These are phyloP conservation scores for Carex myosuroides DNA, from an alignment of 176 grass and related monocot genomes.

Conservation along the genomic window DNA sequence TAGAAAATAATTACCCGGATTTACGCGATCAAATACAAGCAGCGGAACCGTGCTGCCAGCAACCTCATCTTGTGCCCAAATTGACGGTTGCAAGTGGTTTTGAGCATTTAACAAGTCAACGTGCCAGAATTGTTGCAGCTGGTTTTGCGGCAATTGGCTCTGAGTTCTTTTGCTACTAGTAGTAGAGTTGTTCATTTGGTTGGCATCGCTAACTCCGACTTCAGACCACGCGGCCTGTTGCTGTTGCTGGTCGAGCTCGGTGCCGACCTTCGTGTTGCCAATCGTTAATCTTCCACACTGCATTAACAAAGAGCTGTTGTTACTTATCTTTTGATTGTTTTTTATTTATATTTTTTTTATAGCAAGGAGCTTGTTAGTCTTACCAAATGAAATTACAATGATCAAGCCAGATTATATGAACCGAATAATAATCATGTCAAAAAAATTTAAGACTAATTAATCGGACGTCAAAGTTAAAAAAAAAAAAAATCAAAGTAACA, in stretches of 20 bases:
- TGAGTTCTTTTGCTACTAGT: background rate
- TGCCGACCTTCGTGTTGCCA: background rate
- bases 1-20: background rate
- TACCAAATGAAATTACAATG: too few species aligned
- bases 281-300: background rate
- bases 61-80: background rate
- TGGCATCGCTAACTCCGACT: background rate
- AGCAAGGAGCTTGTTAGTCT: too few species aligned
- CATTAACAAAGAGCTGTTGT: background rate
- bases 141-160: background rate
- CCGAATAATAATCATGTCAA: background rate
- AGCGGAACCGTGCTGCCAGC: background rate
- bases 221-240: background rate
- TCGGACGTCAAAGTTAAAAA: background rate
- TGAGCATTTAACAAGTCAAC: background rate
- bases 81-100: background rate
- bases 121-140: conserved; percentile 2
- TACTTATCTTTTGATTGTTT: background rate
- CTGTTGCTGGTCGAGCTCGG: background rate
- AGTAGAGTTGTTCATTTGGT: background rate
- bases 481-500: background rate
- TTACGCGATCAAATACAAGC: background rate
- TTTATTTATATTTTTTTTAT: background rate
- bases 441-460: background rate
- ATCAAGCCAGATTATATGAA: too few species aligned